Evolutionary conservation across 192 early-diverging fungal genomes (phyloP).

Genomic region (Coemansia sp.): DNA sequence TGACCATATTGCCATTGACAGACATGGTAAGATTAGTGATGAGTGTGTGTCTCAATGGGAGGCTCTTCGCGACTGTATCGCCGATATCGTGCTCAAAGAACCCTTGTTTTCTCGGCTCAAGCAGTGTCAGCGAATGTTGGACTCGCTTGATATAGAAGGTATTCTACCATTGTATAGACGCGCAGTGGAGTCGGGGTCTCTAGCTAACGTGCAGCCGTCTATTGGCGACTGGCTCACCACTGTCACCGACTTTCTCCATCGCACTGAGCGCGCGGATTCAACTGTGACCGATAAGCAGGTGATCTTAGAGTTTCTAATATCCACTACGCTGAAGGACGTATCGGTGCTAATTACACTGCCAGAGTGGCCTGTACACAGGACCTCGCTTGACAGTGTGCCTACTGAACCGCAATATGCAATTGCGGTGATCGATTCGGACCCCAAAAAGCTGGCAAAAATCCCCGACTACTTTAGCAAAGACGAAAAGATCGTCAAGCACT

Average conservation of each 20-base stretch:
- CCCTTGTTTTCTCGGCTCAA: slow-evolving; percentile 53
- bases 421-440: slow-evolving; percentile 70
- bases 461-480: slow-evolving; percentile 59
- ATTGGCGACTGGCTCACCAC: slow-evolving; percentile 42
- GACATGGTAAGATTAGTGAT: background rate
- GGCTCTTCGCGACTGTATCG: slow-evolving; percentile 33
- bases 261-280: background rate
- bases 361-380: slow-evolving; percentile 9
- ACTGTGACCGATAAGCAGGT: slow-evolving; percentile 45
- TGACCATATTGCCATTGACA: slow-evolving; percentile 15
- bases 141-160: slow-evolving; percentile 62
- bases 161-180: slow-evolving; percentile 33
- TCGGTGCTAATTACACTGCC: slow-evolving; percentile 63
- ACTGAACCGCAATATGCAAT: slow-evolving; percentile 26
- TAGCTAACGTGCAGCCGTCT: slow-evolving; percentile 21
- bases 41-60: slow-evolving; percentile 23
- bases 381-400: background rate
- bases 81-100: slow-evolving; percentile 50
- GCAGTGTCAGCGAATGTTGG: slow-evolving; percentile 57
- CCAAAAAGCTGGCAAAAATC: slow-evolving; percentile 64
- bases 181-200: slow-evolving; percentile 24
- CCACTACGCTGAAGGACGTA: slow-evolving; percentile 76
- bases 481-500: slow-evolving; percentile 57
- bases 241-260: slow-evolving; percentile 14
- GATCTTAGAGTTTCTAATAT: slow-evolving; percentile 67